phyloP scores from a whole-genome alignment of 257 asterid genomes.

The Nicotiana knightiana region DNA sequence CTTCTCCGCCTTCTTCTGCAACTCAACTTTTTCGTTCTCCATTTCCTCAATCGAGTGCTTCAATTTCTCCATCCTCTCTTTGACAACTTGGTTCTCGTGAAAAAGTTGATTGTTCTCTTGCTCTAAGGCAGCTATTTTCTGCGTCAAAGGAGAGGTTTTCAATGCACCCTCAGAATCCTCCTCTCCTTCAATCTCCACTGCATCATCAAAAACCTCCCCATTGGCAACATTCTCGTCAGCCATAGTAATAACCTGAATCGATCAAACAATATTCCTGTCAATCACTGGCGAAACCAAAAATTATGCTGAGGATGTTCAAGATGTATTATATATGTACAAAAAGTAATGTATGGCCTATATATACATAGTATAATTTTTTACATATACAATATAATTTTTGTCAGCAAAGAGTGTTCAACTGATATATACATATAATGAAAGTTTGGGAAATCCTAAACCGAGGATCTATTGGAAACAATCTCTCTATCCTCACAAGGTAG shows the following conservation, averaged over 20 bases:
- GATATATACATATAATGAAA: neutral
- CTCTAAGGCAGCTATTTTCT: conserved; percentile 40
- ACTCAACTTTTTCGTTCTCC: conserved; percentile 28
- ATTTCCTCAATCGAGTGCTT: conserved; percentile 29
- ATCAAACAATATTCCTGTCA: neutral
- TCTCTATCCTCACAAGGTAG: no score
- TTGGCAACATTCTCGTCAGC: conserved; percentile 41
- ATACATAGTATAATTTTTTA: no score
- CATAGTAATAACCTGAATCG: conserved; percentile 23
- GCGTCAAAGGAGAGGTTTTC: conserved; percentile 26
- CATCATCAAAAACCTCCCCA: conserved; percentile 44
- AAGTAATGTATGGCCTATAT: no score
- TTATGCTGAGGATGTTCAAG: no score
- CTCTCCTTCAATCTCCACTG: conserved; percentile 40
- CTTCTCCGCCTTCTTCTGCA: conserved; percentile 23
- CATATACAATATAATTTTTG: no score
- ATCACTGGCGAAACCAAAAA: neutral
- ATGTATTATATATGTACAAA: no score
- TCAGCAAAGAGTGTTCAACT: no score
- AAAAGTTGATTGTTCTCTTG: conserved; percentile 35
- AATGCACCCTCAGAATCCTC: conserved; percentile 28
- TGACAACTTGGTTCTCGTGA: conserved; percentile 33
- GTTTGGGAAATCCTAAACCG: no score
- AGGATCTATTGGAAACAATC: no score
- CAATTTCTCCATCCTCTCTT: conserved; percentile 38